Evolutionary conservation across 192 early-diverging fungal genomes (phyloP).

Genomic region (Backusella psychrophila): DNA sequence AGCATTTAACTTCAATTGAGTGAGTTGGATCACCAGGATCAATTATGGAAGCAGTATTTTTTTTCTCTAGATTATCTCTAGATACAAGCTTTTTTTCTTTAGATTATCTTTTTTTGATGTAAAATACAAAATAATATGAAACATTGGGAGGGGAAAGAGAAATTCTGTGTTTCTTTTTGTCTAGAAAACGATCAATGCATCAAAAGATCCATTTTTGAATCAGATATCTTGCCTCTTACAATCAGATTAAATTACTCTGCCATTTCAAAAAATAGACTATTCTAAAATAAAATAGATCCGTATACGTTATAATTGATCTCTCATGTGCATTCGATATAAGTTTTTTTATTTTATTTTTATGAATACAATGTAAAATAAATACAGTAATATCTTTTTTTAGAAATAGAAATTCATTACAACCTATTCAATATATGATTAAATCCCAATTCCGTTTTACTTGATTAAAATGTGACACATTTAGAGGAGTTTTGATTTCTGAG

Average conservation of each 20-base stretch:
- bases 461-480: neutral
- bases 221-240: neutral
- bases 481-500: neutral
- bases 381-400: neutral
- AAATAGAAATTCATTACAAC: neutral
- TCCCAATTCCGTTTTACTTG: neutral
- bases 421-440: neutral
- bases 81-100: neutral
- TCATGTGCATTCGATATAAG: neutral
- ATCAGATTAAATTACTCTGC: neutral
- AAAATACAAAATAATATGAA: neutral
- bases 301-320: neutral
- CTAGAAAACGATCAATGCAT: neutral
- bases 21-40: neutral
- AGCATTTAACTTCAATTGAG: neutral
- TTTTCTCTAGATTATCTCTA: neutral
- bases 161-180: neutral
- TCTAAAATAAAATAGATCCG: too few relatives aligned
- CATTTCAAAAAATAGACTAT: neutral
- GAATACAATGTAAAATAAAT: too few relatives aligned
- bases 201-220: neutral
- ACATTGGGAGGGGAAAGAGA: neutral
- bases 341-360: too few relatives aligned
- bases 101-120: neutral
- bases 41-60: neutral